phyloP scores from a whole-genome alignment of 129 eudicot species.

The Dittrichia graveolens region DNA sequence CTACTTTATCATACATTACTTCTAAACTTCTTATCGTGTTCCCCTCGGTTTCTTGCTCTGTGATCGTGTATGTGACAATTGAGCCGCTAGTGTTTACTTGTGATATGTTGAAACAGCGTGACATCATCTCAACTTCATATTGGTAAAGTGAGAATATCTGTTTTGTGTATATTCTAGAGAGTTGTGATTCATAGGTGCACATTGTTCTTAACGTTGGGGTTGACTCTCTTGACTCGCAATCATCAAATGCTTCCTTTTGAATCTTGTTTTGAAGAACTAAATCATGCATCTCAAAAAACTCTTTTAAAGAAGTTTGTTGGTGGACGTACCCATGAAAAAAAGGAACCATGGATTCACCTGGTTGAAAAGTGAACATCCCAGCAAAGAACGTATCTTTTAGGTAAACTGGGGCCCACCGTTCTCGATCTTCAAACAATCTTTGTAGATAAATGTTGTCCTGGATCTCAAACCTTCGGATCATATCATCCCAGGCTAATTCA shows the following conservation, averaged over 20 bases:
- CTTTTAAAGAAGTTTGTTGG: conserved; percentile 56
- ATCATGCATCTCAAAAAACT: conserved; percentile 60
- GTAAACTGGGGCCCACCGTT: conserved; percentile 81
- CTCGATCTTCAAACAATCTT: conserved; percentile 68
- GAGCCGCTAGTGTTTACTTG: conserved; percentile 68
- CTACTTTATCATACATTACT: conserved; percentile 69
- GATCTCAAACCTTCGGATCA: conserved; percentile 61
- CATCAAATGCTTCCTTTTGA: conserved; percentile 71
- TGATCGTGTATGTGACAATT: conserved; percentile 58
- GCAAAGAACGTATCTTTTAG: conserved; percentile 64
- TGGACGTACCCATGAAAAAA: conserved; percentile 67
- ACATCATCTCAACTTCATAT: conserved; percentile 70
- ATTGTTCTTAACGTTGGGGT: conserved; percentile 51
- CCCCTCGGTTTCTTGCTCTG: conserved; percentile 59
- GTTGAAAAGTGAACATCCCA: conserved; percentile 57
- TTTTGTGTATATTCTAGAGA: conserved; percentile 65
- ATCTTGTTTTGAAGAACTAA: conserved; percentile 48
- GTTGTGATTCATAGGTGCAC: conserved; percentile 63
- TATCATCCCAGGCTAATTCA: conserved; percentile 77
- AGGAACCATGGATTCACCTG: conserved; percentile 40
- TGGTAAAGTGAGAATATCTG: conserved; percentile 63
- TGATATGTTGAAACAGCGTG: conserved; percentile 55
- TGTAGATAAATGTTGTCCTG: conserved; percentile 47
- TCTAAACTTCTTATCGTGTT: conserved; percentile 44
- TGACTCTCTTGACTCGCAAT: conserved; percentile 60